Evolutionary conservation across 352 stramenopile genomes (phyloP).

Genomic region (Phytophthora tubulina): DNA sequence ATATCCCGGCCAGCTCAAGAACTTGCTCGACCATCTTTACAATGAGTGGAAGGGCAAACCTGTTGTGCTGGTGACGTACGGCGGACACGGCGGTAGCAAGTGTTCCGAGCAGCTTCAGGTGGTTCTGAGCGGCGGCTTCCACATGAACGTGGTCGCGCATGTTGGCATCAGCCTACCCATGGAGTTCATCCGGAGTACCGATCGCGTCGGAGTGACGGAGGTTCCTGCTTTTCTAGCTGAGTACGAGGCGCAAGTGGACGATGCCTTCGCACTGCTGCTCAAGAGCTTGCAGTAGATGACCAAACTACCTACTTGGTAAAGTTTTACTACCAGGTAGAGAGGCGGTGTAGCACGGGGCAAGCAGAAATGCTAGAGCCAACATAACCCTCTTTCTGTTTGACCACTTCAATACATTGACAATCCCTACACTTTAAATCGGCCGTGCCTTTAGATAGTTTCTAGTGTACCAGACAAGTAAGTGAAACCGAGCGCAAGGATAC

Average conservation of each 20-base stretch:
- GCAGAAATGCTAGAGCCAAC: no score
- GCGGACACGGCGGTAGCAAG: slow-evolving; percentile 33
- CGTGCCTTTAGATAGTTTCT: no score
- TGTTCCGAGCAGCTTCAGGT: slow-evolving; percentile 33
- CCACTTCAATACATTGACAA: no score
- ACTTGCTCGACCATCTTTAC: slow-evolving; percentile 39
- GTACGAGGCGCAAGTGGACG: slow-evolving; percentile 34
- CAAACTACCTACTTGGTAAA: no score
- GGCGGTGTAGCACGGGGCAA: no score
- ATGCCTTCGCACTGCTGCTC: slow-evolving; percentile 29
- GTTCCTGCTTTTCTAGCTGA: slow-evolving; percentile 27
- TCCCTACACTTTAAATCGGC: no score
- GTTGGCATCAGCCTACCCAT: slow-evolving; percentile 28
- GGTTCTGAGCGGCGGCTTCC: slow-evolving; percentile 24
- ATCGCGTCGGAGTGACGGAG: slow-evolving; percentile 13
- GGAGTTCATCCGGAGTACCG: slow-evolving; percentile 33
- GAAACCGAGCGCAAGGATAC: no score
- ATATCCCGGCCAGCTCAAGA: slow-evolving; percentile 39
- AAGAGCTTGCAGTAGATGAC: slow-evolving; percentile 8
- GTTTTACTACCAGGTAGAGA: no score
- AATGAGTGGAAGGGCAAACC: slow-evolving; percentile 35
- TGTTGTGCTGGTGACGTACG: slow-evolving; percentile 36
- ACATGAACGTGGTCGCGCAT: slow-evolving; percentile 36
- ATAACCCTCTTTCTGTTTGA: no score
- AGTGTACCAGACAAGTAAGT: no score